Conservation (phyloP, 163 green algal species). For the Scenedesmus sp. region DNA sequence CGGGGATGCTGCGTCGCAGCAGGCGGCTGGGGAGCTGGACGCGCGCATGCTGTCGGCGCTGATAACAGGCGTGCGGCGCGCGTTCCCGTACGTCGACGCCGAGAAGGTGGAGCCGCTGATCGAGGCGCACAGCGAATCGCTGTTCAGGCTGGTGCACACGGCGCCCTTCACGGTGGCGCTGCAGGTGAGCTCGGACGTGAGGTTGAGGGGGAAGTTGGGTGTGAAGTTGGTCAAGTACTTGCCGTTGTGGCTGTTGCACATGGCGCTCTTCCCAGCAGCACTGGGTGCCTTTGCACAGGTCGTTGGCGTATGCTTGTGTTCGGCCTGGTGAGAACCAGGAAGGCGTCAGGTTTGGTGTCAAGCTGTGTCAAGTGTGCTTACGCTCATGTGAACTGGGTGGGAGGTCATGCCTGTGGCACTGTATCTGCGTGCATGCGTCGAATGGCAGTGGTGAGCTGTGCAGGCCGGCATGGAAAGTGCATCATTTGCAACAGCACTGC, state of each 20-base stretch:
- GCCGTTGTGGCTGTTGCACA: constrained; percentile 94
- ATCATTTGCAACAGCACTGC: too few species aligned
- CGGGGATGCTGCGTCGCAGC: background rate
- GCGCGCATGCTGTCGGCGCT: constrained; percentile 93
- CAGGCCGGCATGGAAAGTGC: too few species aligned
- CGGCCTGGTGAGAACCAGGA: too few species aligned
- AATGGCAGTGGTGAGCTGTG: too few species aligned
- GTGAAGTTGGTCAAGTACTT: too few species aligned
- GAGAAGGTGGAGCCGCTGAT: constrained; percentile 89
- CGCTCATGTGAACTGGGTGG: too few species aligned
- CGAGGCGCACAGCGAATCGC: constrained; percentile 77
- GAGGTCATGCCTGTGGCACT: too few species aligned
- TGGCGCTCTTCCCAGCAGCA: constrained; percentile 76
- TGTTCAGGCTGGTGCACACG: constrained; percentile 95
- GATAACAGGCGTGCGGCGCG: constrained; percentile 95
- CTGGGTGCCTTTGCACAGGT: background rate
- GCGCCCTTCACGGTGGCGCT: constrained; percentile 90
- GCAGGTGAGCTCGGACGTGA: constrained; percentile 68
- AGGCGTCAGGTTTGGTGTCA: too few species aligned
- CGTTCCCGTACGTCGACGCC: constrained; percentile 93
- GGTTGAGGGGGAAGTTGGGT: too few species aligned
- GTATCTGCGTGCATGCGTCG: too few species aligned
- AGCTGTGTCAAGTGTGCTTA: background rate
- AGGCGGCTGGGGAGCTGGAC: constrained; percentile 75
- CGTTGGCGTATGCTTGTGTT: too few species aligned